Conservation (phyloP, 2,329 filamentous ascomycete genomes). For the Claviceps sp. region DNA sequence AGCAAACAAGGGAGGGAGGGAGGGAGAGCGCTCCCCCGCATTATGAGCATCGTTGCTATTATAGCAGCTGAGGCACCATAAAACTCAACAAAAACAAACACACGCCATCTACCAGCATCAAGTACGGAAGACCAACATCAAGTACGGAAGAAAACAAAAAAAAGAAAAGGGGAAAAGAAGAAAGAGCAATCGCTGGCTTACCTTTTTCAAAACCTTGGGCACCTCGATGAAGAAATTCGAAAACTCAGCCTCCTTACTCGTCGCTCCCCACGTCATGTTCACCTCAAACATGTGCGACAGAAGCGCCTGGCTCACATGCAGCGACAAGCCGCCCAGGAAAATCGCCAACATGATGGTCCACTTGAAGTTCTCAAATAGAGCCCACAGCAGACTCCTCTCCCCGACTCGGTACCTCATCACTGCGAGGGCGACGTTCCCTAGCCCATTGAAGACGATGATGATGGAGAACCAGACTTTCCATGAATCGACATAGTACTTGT, state of each 20-base stretch:
- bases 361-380: conserved; percentile 53
- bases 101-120: too few relatives aligned
- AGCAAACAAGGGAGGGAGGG: too few relatives aligned
- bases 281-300: conserved; percentile 74
- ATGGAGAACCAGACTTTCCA: conserved; percentile 74
- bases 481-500: conserved; percentile 68
- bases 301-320: conserved; percentile 71
- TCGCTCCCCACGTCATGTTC: conserved; percentile 77
- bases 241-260: conserved; percentile 68
- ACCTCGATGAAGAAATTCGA: conserved; percentile 79
- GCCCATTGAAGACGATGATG: conserved; percentile 63
- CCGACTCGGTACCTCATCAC: conserved; percentile 60
- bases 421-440: conserved; percentile 60
- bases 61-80: too few relatives aligned
- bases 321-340: conserved; percentile 69
- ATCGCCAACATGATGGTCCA: conserved; percentile 64
- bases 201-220: conserved; percentile 62
- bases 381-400: conserved; percentile 44
- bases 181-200: conserved; percentile 29
- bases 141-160: too few relatives aligned
- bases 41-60: too few relatives aligned
- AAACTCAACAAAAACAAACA: too few relatives aligned
- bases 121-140: too few relatives aligned
- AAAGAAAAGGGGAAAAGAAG: background rate
- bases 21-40: background rate